Base-by-base conservation (phyloP, 139 green algal genomes). In the Chlamydomonas sp. region DNA sequence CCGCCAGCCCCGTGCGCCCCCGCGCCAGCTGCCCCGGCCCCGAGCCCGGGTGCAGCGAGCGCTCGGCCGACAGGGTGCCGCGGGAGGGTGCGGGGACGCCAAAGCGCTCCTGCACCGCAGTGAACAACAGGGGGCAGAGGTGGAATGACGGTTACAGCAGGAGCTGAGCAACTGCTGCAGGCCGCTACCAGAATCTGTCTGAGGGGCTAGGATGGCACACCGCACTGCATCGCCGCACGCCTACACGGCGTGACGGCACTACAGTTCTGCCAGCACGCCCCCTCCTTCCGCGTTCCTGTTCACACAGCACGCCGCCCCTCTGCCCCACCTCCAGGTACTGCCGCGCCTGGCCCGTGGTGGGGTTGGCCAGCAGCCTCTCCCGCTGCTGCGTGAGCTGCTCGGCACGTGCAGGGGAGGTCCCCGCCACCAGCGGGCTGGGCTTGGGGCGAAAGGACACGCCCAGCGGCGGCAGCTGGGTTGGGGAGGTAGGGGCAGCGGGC, bases 351-450 rank as follows among this genome's bases (percentile, higher is more conserved):
- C 88, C 87, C 58, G 87, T 91, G 17, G 89, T 73, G 63, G 90
- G 90, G 17, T 85, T 83, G 58, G 78, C 63, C 61, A 91, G 57
- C 4, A 74, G 74, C 6, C 75, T 73, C 7, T 1, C 75, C 15
- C 73, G 83, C 16, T 84, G 62, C 20, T 83, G 74, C 74, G 89
- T 86, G 74, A 88, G 90, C 20, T 79, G 59, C 6, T 87, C 87
- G 58, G 85, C 83, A 0, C 83, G 73, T 57, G 71, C 17, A 3
- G 31, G 31, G 31, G 75, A 15, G 17, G 77, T 86, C 12, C 60
- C 86, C 59, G 83, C 63, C 20, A 63, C 63, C n/a, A 89, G 7
- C 3, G 84, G 79, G 1, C 84, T 67, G 69, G 83, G 67, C 67
- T 89, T 89, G 20, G 73, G 57, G 8, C 63, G 58, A 10, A 85